Evolutionary conservation across 2,329 filamentous ascomycete species (phyloP).

Genomic region (Talaromyces sp.): DNA sequence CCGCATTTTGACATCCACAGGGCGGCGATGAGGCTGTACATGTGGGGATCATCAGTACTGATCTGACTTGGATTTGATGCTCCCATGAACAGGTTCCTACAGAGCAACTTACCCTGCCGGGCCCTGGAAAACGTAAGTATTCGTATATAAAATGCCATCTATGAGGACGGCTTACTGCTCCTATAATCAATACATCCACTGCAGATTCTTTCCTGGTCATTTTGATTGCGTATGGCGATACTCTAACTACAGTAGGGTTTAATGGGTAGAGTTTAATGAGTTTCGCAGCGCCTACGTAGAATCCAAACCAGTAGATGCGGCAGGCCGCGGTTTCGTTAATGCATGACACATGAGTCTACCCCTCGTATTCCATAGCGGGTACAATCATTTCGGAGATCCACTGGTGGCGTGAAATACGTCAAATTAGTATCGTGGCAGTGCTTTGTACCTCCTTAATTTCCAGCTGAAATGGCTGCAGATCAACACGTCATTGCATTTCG

Average conservation of each 20-base stretch:
- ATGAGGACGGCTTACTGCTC: neutral
- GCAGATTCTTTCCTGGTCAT: neutral
- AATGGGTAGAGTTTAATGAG: neutral
- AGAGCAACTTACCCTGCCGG: constrained; percentile 1
- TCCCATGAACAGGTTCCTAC: neutral
- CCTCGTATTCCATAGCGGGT: neutral
- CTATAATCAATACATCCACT: constrained; percentile 5
- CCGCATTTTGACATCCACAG: constrained; percentile 1
- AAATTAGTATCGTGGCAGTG: neutral
- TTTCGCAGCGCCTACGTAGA: neutral
- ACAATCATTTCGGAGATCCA: neutral
- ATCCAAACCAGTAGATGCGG: neutral
- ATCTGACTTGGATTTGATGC: neutral
- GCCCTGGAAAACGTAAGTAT: neutral
- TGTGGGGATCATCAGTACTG: neutral
- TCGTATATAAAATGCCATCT: neutral
- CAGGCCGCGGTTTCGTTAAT: neutral
- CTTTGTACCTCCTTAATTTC: neutral
- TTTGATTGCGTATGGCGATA: neutral
- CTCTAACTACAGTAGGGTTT: neutral
- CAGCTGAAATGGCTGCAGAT: neutral
- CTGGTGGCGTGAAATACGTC: neutral
- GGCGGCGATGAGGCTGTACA: neutral
- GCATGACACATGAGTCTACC: neutral
- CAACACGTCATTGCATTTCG: neutral